Base-by-base conservation (phyloP, 106 monocot genomes). In the Dendrobium nobile region DNA sequence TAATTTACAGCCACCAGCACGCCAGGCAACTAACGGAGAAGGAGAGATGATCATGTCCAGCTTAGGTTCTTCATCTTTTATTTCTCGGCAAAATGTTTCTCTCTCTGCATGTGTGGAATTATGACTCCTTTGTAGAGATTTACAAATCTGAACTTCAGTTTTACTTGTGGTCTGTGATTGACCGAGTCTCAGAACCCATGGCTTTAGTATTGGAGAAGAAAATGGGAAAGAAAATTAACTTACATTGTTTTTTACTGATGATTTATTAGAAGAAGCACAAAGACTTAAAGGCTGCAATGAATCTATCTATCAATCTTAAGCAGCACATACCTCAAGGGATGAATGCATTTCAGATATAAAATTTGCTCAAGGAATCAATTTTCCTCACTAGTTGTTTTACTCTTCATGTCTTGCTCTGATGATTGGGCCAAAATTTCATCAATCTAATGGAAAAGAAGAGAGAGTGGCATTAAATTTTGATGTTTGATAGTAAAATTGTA, bases 21-120 rank as follows among this genome's bases (percentile, higher is more conserved):
- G 92, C 94, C 91, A 94, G 27, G 92, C 88, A 18, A 94, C 94
- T 48, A 98, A 89, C 7, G 97, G 94, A 33, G 97, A 98, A 75
- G 97, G 91, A 80, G 97, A 98, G 33, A 94, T 88, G 68, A 86
- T 77, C 81, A 85, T 75, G 44, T 94, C 89, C 41, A 51, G 2
- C 15, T 51, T 51, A 51, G 51, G 15, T 13, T 79, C 43, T 9
- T 87, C 80, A 44, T 80, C 65, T 44, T 74, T 78, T 20, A 47
- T 75, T 55, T 44, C 40, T 40, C 0, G 37, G 41, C 18, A 75
- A 9, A 75, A 55, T 17, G 72, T 68, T 75, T 26, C 45, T 45
- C 67, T 33, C 28, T 37, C 70, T 37, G 10, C 2, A 15, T 28
- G 13, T 13, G 70, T 70, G 24, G 70, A 70, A 15, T 13, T 13